Evolutionary conservation across 1,284 basidiomycete genomes (phyloP).

Genomic region (Ceratobasidium sp.): DNA sequence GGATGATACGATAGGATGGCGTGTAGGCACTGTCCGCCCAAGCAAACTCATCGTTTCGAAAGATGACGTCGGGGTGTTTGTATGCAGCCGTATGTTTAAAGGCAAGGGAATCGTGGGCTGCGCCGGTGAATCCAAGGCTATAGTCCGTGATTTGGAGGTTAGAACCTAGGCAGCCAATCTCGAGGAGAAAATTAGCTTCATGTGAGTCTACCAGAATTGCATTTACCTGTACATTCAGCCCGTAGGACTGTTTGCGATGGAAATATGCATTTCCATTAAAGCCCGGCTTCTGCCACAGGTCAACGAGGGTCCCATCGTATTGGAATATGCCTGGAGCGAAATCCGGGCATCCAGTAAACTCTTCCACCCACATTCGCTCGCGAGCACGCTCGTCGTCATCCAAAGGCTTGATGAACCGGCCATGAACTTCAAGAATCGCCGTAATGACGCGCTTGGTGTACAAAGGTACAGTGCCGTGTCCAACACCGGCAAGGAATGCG

Average conservation of each 20-base stretch:
- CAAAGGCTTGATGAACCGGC: slow-evolving; percentile 55
- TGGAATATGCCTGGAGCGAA: slow-evolving; percentile 57
- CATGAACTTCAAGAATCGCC: slow-evolving; percentile 58
- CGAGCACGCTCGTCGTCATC: slow-evolving; percentile 58
- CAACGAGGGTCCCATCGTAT: slow-evolving; percentile 61
- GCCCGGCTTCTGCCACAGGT: slow-evolving; percentile 56
- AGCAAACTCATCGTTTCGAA: slow-evolving; percentile 59
- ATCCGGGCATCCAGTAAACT: slow-evolving; percentile 56
- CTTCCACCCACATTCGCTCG: slow-evolving; percentile 60
- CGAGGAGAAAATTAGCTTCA: no score
- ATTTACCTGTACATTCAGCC: slow-evolving; percentile 59
- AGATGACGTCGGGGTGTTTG: slow-evolving; percentile 55
- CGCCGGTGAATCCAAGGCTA: slow-evolving; percentile 57
- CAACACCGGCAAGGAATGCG: slow-evolving; percentile 56
- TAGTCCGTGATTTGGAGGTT: slow-evolving; percentile 60
- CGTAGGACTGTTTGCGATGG: slow-evolving; percentile 58
- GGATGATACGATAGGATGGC: slow-evolving; percentile 54
- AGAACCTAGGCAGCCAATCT: slow-evolving; percentile 59
- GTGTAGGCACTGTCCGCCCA: slow-evolving; percentile 63
- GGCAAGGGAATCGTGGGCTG: slow-evolving; percentile 59
- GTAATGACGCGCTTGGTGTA: slow-evolving; percentile 56
- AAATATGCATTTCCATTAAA: slow-evolving; percentile 59
- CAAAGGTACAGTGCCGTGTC: slow-evolving; percentile 57
- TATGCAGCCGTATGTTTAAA: slow-evolving; percentile 52
- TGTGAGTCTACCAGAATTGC: no score